Evolutionary conservation across 2,329 filamentous ascomycete genomes (phyloP), one percentile per base, ranked within the genome.

Genomic region (Paraphaeosphaeria sporulosa): DNA sequence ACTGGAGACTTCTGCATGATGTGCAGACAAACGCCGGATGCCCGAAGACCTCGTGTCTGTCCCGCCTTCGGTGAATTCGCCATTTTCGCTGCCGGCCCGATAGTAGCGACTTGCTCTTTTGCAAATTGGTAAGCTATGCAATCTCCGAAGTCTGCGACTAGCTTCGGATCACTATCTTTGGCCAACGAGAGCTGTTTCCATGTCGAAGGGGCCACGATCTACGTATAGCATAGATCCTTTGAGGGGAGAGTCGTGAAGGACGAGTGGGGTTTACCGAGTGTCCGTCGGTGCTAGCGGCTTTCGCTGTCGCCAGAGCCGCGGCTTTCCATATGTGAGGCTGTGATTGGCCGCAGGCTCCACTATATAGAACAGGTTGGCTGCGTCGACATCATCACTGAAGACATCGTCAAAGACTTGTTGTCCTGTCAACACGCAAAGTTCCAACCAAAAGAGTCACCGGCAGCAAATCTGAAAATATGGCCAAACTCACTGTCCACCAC

Each of bases 401-500:
- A 13, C 10, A 52, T 25, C 34, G 19, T 7, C 42, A 44, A 25
- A 40, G 23, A 23, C 7, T 10, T 8, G 3, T 23, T 17, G 8
- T 34, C 10, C 15, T 23, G 13, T 38, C 9, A 30, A n/a, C n/a
- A n/a, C n/a, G n/a, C n/a, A n/a, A n/a, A n/a, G n/a, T n/a, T n/a
- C n/a, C n/a, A n/a, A n/a, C n/a, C n/a, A n/a, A n/a, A n/a, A n/a
- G n/a, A n/a, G n/a, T n/a, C n/a, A n/a, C n/a, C n/a, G n/a, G n/a
- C n/a, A n/a, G n/a, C n/a, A n/a, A n/a, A 17, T 38, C 9, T 17
- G 25, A 19, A 36, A 40, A 52, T 15, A 58, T 58, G 56, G 27
- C 67, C 19, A 71, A 69, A 13, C 67, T 78, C 50, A 71, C 71
- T 43, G 64, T 78, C 54, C 75, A 78, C 67, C 76, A 78, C 53